Conservation (phyloP, 1,139 yeast species). For the Trichomonascaceae sp. region DNA sequence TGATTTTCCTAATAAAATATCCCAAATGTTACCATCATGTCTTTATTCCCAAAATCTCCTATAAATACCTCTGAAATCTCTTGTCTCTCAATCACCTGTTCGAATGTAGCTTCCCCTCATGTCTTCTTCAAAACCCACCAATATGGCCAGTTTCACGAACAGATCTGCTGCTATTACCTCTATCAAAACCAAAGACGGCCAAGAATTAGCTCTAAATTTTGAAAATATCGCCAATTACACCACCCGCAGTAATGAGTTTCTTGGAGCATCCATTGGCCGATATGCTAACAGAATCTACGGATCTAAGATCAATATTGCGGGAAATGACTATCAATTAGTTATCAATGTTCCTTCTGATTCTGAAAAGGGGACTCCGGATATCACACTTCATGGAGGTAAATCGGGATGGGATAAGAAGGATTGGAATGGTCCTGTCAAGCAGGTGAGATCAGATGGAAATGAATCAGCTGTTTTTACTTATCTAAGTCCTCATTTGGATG, state of each 20-base stretch:
- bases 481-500: slow-evolving; percentile 42
- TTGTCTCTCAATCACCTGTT: not conserved
- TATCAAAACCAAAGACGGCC: slow-evolving; percentile 25
- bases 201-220: slow-evolving; percentile 23
- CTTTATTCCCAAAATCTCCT: too few relatives aligned
- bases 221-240: slow-evolving; percentile 24
- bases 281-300: slow-evolving; percentile 54
- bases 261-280: slow-evolving; percentile 62
- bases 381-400: slow-evolving; percentile 48
- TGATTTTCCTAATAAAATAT: too few relatives aligned
- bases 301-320: slow-evolving; percentile 41
- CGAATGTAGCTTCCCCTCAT: not conserved
- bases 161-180: slow-evolving; percentile 24
- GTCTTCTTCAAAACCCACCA: not conserved
- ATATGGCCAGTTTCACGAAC: slow-evolving; percentile 12
- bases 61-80: not conserved
- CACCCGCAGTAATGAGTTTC: slow-evolving; percentile 40
- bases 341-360: slow-evolving; percentile 37
- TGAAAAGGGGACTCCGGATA: slow-evolving; percentile 21
- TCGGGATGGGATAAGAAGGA: slow-evolving; percentile 46
- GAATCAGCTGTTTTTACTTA: slow-evolving; percentile 27
- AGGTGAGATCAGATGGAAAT: slow-evolving; percentile 36
- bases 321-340: slow-evolving; percentile 38
- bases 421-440: slow-evolving; percentile 39
- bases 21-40: too few relatives aligned